phyloP scores from a whole-genome alignment of 148 eudicot genomes.

The Amaranthus palmeri region DNA sequence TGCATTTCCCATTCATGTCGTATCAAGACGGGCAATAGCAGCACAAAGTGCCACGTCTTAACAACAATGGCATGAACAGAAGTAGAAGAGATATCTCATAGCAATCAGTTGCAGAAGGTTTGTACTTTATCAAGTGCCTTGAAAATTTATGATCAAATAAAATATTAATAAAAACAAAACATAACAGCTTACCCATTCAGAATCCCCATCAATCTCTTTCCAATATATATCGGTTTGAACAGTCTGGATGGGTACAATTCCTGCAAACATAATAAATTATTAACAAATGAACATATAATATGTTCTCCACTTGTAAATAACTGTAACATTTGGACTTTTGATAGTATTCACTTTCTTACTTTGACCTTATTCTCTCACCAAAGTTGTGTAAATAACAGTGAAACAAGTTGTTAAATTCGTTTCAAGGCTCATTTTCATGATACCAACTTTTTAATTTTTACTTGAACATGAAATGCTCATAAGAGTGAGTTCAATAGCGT shows the following conservation, averaged over 20 bases:
- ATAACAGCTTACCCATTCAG: constrained; percentile 80
- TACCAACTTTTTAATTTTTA: too few relatives aligned
- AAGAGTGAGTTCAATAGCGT: too few relatives aligned
- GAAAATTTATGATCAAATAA: not conserved
- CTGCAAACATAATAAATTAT: constrained; percentile 34
- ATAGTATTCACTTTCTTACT: too few relatives aligned
- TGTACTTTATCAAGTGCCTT: not conserved
- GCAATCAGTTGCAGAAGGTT: not conserved
- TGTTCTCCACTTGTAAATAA: not conserved
- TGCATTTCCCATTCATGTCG: too few relatives aligned
- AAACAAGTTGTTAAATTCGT: too few relatives aligned
- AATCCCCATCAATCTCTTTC: constrained; percentile 81
- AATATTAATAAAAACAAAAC: constrained; percentile 6
- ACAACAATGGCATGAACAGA: not conserved
- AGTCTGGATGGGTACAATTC: constrained; percentile 60
- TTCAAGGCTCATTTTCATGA: too few relatives aligned
- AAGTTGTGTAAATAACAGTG: too few relatives aligned
- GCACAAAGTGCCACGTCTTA: not conserved
- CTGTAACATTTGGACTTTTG: too few relatives aligned
- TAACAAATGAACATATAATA: not conserved
- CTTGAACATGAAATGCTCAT: too few relatives aligned
- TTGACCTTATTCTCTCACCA: too few relatives aligned
- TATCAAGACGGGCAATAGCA: not conserved
- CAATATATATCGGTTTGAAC: constrained; percentile 67
- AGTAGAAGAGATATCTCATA: not conserved